Percentiles rank a stretch among this genome's conserved stretches.
Evolutionary conservation across 106 monocot genomes (phyloP).

Genomic region (Iris macrosiphon): DNA sequence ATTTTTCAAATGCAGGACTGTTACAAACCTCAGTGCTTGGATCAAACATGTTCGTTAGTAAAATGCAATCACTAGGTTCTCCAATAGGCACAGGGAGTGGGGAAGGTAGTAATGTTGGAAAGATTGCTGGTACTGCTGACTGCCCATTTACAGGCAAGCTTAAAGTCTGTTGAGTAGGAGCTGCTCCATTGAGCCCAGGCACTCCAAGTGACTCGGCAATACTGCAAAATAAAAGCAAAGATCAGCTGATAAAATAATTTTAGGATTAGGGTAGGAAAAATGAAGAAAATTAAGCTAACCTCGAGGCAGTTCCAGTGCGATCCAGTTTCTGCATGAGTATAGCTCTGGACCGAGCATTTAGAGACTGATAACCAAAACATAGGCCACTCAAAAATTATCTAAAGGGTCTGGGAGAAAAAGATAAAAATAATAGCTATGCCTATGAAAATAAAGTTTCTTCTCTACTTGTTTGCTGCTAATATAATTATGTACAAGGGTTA

Average conservation of each 20-base stretch:
- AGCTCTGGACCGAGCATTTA: conserved; percentile 29
- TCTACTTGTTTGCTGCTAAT: too few relatives aligned
- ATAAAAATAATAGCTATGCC: too few relatives aligned
- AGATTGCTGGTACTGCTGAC: conserved; percentile 7
- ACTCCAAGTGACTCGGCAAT: conserved; percentile 22
- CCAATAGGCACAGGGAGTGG: conserved; percentile 19
- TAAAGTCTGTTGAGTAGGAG: conserved; percentile 10
- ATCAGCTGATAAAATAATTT: background rate
- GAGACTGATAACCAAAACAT: too few relatives aligned
- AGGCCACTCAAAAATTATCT: too few relatives aligned
- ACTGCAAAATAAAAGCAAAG: conserved; percentile 8
- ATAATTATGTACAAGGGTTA: too few relatives aligned
- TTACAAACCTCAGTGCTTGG: conserved; percentile 21
- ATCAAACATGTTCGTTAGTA: conserved; percentile 26
- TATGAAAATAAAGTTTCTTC: too few relatives aligned
- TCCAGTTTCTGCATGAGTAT: conserved; percentile 30
- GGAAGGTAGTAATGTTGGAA: conserved; percentile 7
- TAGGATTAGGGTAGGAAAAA: background rate
- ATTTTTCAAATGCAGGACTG: background rate
- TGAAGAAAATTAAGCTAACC: conserved; percentile 9
- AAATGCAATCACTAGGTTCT: conserved; percentile 21
- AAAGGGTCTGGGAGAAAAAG: too few relatives aligned
- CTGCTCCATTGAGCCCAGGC: conserved; percentile 16
- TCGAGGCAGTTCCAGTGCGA: conserved; percentile 25
- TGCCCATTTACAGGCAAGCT: conserved; percentile 10